Percentiles rank a stretch among this genome's conserved stretches.
phyloP scores from a whole-genome alignment of 768 basidiomycete genomes.

The Lepiota venenata region DNA sequence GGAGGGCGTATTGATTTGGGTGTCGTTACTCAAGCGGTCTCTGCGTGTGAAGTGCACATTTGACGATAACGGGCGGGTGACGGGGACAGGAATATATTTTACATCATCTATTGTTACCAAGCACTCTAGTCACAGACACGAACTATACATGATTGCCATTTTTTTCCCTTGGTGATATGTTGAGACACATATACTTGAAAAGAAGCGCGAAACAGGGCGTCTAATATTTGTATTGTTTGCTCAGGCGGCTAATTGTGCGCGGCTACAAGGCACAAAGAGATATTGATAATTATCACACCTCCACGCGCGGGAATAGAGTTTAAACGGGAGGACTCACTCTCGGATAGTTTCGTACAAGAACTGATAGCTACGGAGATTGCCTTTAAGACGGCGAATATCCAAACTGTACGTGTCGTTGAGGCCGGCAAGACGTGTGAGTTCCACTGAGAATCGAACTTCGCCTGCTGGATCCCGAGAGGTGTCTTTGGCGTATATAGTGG shows the following conservation, averaged over 20 bases:
- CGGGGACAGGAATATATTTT: too few relatives aligned
- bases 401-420: conserved; percentile 83
- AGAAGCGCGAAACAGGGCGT: too few relatives aligned
- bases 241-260: background rate
- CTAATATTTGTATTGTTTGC: too few relatives aligned
- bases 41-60: background rate
- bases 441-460: conserved; percentile 92
- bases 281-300: too few relatives aligned
- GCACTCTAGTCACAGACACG: too few relatives aligned
- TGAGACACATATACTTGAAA: too few relatives aligned
- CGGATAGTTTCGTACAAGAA: conserved; percentile 67
- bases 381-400: conserved; percentile 86
- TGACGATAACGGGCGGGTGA: background rate
- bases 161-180: too few relatives aligned
- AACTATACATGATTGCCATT: too few relatives aligned
- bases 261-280: background rate
- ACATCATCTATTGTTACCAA: too few relatives aligned
- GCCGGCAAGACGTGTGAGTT: conserved; percentile 82
- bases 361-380: conserved; percentile 82
- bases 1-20: conserved; percentile 4
- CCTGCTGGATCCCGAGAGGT: conserved; percentile 71
- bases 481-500: conserved; percentile 2
- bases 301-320: background rate
- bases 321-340: conserved; percentile 19
- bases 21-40: conserved; percentile 5